Evolutionary conservation across 352 stramenopile genomes (phyloP).

Genomic region (Pythium dissotocum): DNA sequence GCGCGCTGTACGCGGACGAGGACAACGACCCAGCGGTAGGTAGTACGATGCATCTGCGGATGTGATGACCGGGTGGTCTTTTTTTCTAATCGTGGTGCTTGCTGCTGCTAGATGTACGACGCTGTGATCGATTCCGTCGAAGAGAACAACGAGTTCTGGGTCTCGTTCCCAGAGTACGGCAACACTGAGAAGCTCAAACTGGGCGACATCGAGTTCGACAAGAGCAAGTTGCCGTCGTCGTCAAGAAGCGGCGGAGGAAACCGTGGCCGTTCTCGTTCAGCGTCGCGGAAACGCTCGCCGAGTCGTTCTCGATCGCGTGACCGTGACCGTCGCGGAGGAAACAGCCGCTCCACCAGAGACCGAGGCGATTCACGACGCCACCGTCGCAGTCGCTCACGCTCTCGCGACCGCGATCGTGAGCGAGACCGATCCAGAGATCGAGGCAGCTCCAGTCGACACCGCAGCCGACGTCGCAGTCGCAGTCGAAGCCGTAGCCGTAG

Average conservation of each 20-base stretch:
- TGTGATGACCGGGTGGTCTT: too few relatives aligned
- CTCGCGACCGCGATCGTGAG: slow-evolving; percentile 28
- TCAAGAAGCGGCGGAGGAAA: slow-evolving; percentile 35
- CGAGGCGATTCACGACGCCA: slow-evolving; percentile 14
- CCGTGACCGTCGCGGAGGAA: slow-evolving; percentile 32
- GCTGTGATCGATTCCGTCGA: slow-evolving; percentile 94
- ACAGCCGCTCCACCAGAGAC: slow-evolving; percentile 27
- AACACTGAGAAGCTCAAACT: slow-evolving; percentile 94
- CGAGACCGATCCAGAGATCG: slow-evolving; percentile 30
- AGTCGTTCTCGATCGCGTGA: slow-evolving; percentile 15
- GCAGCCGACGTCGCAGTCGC: slow-evolving; percentile 29
- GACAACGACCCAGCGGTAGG: slow-evolving; percentile 90
- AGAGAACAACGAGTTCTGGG: slow-evolving; percentile 76
- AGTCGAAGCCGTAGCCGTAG: slow-evolving; percentile 36
- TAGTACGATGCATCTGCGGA: not conserved
- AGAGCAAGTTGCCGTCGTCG: slow-evolving; percentile 33
- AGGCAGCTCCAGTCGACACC: slow-evolving; percentile 34
- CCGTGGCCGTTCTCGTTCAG: slow-evolving; percentile 40
- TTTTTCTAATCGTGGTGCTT: not conserved
- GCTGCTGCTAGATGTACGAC: slow-evolving; percentile 90
- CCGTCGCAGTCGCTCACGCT: slow-evolving; percentile 43
- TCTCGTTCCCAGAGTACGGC: slow-evolving; percentile 97
- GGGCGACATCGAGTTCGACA: slow-evolving; percentile 92
- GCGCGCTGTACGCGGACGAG: slow-evolving; percentile 95
- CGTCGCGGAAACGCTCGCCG: slow-evolving; percentile 34